Percentiles rank a stretch among this genome's conserved stretches.
Conservation (phyloP, 495 filamentous ascomycete species). For the Aspergillus sparsus region DNA sequence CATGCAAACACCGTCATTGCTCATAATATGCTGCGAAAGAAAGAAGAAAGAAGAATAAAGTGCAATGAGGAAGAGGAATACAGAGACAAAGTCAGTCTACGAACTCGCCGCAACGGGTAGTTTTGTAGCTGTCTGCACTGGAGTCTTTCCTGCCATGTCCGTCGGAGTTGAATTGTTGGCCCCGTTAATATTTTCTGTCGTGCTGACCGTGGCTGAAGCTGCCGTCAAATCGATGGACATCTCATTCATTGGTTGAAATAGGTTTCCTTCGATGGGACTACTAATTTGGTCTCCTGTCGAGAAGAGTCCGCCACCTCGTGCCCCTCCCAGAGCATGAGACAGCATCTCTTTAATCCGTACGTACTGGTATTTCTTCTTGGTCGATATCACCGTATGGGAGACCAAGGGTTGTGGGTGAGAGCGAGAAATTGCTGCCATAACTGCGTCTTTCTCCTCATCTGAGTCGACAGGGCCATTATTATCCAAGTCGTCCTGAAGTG, state of each 20-base stretch:
- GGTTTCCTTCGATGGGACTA: conserved; percentile 31
- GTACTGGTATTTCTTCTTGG: conserved; percentile 72
- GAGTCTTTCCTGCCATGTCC: conserved; percentile 28
- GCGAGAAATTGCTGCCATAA: conserved; percentile 80
- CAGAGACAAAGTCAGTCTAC: conserved; percentile 6
- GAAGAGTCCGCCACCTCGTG: conserved; percentile 48
- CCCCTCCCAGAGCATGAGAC: conserved; percentile 64
- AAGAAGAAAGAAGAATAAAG: background rate
- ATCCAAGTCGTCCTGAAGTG: conserved; percentile 79
- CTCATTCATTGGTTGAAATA: conserved; percentile 40
- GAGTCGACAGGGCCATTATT: conserved; percentile 79
- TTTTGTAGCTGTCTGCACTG: conserved; percentile 32
- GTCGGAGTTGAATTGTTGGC: conserved; percentile 7
- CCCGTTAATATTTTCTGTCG: conserved; percentile 18
- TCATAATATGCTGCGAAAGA: conserved; percentile 10
- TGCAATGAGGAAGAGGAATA: background rate
- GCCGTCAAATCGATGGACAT: conserved; percentile 15
- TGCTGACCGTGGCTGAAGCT: conserved; percentile 27
- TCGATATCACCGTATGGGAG: conserved; percentile 64
- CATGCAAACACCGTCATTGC: conserved; percentile 13
- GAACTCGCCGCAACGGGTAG: conserved; percentile 23
- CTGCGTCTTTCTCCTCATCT: conserved; percentile 85
- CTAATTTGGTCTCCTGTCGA: conserved; percentile 40
- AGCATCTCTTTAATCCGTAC: conserved; percentile 90
- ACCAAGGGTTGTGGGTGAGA: conserved; percentile 74